Base-by-base conservation (phyloP, 495 filamentous ascomycete genomes). In the Podospora sp. region DNA sequence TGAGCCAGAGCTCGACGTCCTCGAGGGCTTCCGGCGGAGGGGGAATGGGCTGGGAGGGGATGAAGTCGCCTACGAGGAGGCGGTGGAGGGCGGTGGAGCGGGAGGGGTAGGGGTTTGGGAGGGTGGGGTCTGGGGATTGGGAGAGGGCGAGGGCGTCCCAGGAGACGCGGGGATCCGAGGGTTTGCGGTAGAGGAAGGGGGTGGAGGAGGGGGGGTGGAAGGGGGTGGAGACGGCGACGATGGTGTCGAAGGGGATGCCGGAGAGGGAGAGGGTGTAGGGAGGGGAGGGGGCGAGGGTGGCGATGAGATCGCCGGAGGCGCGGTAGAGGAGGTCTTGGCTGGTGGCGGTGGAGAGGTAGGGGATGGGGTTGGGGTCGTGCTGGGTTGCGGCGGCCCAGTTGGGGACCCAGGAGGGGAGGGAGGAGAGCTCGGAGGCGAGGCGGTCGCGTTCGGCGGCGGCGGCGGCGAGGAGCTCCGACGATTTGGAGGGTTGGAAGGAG, bases 371-470 rank as follows among this genome's bases (percentile, higher is more conserved):
- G 25, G 57, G 26, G 16, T 59, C 57, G 27, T 59, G 26, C 8
- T 59, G 57, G 57, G 57, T 59, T 12, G 57, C 14, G 6, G 57
- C 25, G 2, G 57, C 26, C 57, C 57, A 59, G 57, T 59, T 59
- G 29, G 27, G 57, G 57, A 59, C 57, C 57, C 57, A 59, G 18
- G 57, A 59, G 0, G 57, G 57, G 21, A 59, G 57, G 33, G 57
- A 59, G 16, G 11, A 27, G 11, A 59, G 57, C 21, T 59, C 18
- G 8, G 27, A 6, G 27, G 57, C 57, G 26, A 59, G 57, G 26
- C 9, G 7, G 26, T 25, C 57, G 14, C 26, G 57, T 9, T 29
- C 16, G n/a, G 57, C 2, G 9, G 57, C 57, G 14, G 26, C 57
- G 2, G 16, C 27, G 16, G 18, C 25, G 57, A 59, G 57, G 0